Conservation (phyloP, 345 rosid species). For the Melastoma malabathricum region DNA sequence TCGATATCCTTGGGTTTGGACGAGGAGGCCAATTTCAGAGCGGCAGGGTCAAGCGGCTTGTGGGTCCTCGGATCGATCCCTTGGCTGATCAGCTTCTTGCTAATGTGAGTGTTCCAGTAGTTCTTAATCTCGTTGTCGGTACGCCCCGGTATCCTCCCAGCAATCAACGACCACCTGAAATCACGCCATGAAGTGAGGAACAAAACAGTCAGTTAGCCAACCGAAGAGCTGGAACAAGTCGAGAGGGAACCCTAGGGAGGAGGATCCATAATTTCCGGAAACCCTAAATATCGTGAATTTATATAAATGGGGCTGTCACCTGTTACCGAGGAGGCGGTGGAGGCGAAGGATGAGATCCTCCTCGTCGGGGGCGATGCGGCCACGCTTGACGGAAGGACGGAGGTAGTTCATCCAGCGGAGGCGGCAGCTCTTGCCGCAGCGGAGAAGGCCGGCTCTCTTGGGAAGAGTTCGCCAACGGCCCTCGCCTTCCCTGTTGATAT, state of each 20-base stretch:
- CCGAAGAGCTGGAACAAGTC: no score
- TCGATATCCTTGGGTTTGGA: conserved; percentile 7
- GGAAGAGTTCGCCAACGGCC: conserved; percentile 57
- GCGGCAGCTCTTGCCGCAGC: conserved; percentile 66
- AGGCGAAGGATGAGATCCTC: conserved; percentile 60
- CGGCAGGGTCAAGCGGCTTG: conserved; percentile 29
- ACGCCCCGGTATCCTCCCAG: conserved; percentile 55
- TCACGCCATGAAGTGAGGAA: conserved; percentile 1
- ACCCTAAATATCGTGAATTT: neutral
- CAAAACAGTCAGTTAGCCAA: neutral
- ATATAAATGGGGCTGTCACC: conserved; percentile 15
- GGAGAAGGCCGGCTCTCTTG: conserved; percentile 38
- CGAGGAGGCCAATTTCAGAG: conserved; percentile 7
- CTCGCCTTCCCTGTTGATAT: conserved; percentile 40
- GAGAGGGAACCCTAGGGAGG: conserved; percentile 1
- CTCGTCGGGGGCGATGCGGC: conserved; percentile 50
- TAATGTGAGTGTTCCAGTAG: conserved; percentile 62
- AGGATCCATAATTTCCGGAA: neutral
- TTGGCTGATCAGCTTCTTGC: conserved; percentile 48
- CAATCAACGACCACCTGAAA: conserved; percentile 50
- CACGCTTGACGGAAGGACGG: conserved; percentile 47
- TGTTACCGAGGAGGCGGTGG: conserved; percentile 51
- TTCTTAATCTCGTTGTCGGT: conserved; percentile 64
- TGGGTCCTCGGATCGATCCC: conserved; percentile 60
- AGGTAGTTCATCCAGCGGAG: conserved; percentile 68